Evolutionary conservation across 2,329 filamentous ascomycete species (phyloP), one percentile per base, ranked within the genome.

Genomic region (Penicillium thymicola): DNA sequence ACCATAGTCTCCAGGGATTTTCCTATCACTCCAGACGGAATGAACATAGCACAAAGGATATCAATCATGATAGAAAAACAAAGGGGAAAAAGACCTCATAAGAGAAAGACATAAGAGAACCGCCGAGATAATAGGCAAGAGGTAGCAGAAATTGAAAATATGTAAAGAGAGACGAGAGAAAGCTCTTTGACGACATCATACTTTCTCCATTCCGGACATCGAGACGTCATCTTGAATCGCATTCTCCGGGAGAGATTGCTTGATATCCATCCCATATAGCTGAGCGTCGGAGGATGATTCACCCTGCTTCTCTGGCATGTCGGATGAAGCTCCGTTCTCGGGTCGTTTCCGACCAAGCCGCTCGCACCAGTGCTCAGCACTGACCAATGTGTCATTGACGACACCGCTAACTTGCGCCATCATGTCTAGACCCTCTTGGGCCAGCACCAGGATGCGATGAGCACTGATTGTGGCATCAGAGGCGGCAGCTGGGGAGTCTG

Each of bases 371-470:
- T 88, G 85, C 74, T 97, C 93, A 0, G 94, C 94, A 66, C 89
- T 94, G 54, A 89, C 84, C 51, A 97, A 89, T 0, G 94, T 97
- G 51, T 91, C 89, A 64, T 95, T 90, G 9, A 97, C 82, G 2
- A 97, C 90, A 5, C 87, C 86, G 40, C 87, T 94, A 48, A 99
- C 91, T 72, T 97, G 92, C 1, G 86, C 84, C 82, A 97, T 92
- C 88, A 97, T 96, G 65, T 97, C 92, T 14, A 97, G 79, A 0
- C 92, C 91, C 71, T 97, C 93, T 67, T 89, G 89, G 7, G 93
- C 93, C 50, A 97, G 85, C 1, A 94, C 85, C 13, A 97, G 78
- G 54, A 95, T 92, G 40, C 89, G 83, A 64, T 92, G 88, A 0
- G 90, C 92, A 50, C 78, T 78, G 16, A 79, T 74, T 11, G 80